Evolutionary conservation across 495 filamentous ascomycete genomes (phyloP).

Genomic region (Diplogelasinospora grovesii): DNA sequence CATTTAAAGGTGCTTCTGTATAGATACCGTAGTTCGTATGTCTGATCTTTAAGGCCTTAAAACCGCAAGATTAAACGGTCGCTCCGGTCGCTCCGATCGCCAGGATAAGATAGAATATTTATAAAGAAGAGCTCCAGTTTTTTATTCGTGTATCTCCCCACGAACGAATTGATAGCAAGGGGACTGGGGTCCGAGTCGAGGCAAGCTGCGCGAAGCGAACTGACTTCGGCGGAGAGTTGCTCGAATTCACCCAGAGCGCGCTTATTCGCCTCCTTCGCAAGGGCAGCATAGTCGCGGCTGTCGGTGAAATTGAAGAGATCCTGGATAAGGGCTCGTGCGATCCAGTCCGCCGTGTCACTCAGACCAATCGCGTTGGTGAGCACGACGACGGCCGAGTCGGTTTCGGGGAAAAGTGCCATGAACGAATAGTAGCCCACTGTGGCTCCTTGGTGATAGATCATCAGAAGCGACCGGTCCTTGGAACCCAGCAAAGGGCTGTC

Average conservation of each 20-base stretch:
- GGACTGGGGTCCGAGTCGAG: background rate
- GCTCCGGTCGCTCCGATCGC: too few species aligned
- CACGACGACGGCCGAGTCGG: slow-evolving; percentile 20
- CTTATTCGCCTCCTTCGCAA: background rate
- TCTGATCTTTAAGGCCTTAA: too few species aligned
- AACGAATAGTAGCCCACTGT: slow-evolving; percentile 12
- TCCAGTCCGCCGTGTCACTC: slow-evolving; percentile 25
- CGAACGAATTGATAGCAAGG: background rate
- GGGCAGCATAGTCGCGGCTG: background rate
- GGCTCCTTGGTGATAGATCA: slow-evolving; percentile 22
- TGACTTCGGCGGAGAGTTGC: too few species aligned
- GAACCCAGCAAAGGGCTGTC: slow-evolving; percentile 18
- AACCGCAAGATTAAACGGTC: too few species aligned
- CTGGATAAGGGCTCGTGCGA: slow-evolving; percentile 19
- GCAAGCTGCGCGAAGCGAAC: too few species aligned
- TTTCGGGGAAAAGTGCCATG: slow-evolving; percentile 22
- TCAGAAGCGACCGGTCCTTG: slow-evolving; percentile 8
- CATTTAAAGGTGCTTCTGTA: too few species aligned
- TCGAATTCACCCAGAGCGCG: too few species aligned
- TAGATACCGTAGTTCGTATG: too few species aligned
- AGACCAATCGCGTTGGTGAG: slow-evolving; percentile 21
- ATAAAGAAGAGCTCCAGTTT: slow-evolving; percentile 5
- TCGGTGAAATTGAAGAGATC: slow-evolving; percentile 11
- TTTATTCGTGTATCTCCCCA: slow-evolving; percentile 1
- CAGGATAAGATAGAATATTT: too few species aligned